phyloP scores from a whole-genome alignment of 805 yeast genomes.

The Clavispora phyllophila region DNA sequence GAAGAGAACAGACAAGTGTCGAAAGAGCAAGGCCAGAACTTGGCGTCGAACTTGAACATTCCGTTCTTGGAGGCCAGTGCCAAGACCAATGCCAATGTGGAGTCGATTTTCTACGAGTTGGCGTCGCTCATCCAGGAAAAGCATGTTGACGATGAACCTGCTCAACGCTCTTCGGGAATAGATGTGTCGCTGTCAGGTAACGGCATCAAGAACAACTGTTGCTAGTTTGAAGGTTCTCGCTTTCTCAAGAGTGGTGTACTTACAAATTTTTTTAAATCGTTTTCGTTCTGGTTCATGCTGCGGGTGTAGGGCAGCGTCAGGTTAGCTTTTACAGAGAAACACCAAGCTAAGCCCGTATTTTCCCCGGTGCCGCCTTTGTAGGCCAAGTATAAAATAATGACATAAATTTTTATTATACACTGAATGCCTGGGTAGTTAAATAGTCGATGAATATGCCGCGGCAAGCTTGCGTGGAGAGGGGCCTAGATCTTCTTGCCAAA shows the following conservation, averaged over 20 bases:
- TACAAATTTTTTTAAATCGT: background rate
- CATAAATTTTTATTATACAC: background rate
- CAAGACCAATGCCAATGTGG: conserved; percentile 87
- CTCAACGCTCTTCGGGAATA: conserved; percentile 25
- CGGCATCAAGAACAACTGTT: conserved; percentile 33
- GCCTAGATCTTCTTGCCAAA: conserved; percentile 58
- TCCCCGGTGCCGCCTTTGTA: background rate
- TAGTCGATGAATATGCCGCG: background rate
- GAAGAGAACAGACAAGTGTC: conserved; percentile 81
- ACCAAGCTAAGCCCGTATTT: background rate
- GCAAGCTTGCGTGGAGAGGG: background rate
- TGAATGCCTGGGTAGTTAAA: background rate
- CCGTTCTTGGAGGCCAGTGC: conserved; percentile 97
- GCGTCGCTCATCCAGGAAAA: conserved; percentile 84
- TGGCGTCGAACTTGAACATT: conserved; percentile 81
- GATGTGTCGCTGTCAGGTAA: conserved; percentile 32
- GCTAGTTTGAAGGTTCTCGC: conserved; percentile 18
- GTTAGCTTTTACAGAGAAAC: too few relatives aligned
- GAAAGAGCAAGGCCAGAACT: conserved; percentile 82
- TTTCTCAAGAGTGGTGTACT: background rate
- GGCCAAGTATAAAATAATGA: background rate
- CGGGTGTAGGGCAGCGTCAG: background rate
- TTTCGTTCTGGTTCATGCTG: background rate
- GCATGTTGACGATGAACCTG: conserved; percentile 43
- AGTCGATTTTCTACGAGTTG: conserved; percentile 82